Percentiles rank a stretch among this genome's conserved stretches.
Evolutionary conservation across 2,329 filamentous ascomycete genomes (phyloP).

Genomic region (Nigrospora sphaerica): DNA sequence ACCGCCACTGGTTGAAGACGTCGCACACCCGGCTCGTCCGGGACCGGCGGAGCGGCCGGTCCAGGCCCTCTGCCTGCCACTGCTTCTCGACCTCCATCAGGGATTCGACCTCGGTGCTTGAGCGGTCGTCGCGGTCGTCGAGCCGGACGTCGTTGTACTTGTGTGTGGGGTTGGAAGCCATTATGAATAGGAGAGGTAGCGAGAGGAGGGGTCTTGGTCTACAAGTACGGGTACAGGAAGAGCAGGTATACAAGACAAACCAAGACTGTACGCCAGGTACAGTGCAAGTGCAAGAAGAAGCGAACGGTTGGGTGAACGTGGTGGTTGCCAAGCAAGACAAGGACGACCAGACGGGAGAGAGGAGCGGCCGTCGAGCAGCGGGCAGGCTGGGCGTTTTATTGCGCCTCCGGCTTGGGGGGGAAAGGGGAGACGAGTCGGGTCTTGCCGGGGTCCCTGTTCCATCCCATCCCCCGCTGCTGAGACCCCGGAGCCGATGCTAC

Average conservation of each 20-base stretch:
- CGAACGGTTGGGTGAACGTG: background rate
- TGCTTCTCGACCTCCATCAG: conserved; percentile 31
- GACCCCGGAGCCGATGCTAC: too few species aligned
- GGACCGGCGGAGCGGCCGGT: conserved; percentile 12
- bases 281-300: background rate
- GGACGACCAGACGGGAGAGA: background rate
- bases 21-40: conserved; percentile 13
- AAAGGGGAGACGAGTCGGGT: background rate
- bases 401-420: background rate
- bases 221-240: background rate
- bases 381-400: background rate
- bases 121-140: conserved; percentile 27
- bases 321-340: background rate
- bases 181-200: background rate
- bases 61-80: conserved; percentile 20
- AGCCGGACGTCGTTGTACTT: conserved; percentile 23
- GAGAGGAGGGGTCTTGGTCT: background rate
- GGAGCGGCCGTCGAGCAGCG: background rate
- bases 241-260: background rate
- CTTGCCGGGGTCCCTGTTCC: background rate
- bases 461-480: background rate
- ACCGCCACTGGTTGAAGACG: conserved; percentile 23
- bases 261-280: conserved; percentile 1
- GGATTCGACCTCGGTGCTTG: conserved; percentile 33
- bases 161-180: background rate